Evolutionary conservation across 1,139 yeast species (phyloP).

Genomic region (Suhomyces choctaworum): DNA sequence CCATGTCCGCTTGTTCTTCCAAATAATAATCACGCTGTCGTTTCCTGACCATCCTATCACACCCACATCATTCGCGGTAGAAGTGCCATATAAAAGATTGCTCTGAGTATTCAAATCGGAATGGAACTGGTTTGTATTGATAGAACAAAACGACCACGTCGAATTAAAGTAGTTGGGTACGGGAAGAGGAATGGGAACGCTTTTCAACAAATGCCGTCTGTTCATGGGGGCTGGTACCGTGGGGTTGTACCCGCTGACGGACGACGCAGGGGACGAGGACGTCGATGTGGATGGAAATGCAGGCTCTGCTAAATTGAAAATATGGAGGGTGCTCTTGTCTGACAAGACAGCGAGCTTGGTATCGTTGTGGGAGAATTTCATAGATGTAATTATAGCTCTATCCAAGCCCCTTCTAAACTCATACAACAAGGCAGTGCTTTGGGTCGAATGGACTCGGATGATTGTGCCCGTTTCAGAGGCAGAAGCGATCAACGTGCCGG

Average conservation of each 20-base stretch:
- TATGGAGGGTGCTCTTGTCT: conserved; percentile 86
- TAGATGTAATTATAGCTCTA: conserved; percentile 74
- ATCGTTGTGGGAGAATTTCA: conserved; percentile 80
- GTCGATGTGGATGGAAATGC: conserved; percentile 9
- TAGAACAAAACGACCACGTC: conserved; percentile 85
- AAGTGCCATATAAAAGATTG: conserved; percentile 9
- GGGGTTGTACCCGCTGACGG: conserved; percentile 6
- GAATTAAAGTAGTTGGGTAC: conserved; percentile 77
- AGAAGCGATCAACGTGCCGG: conserved; percentile 82
- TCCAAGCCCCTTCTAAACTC: conserved; percentile 92
- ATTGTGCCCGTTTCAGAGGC: conserved; percentile 89
- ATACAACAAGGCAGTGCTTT: conserved; percentile 67
- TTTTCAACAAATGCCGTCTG: conserved; percentile 67
- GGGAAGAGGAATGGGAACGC: conserved; percentile 60
- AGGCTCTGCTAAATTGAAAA: conserved; percentile 53
- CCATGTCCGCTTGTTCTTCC: conserved; percentile 78
- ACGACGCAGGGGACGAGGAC: conserved; percentile 4
- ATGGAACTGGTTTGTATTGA: conserved; percentile 57
- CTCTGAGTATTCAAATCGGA: conserved; percentile 23
- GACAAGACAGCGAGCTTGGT: conserved; percentile 78
- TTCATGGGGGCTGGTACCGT: conserved; percentile 41
- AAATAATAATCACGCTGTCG: conserved; percentile 63
- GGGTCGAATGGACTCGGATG: conserved; percentile 74
- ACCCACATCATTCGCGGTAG: conserved; percentile 53
- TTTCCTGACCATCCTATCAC: conserved; percentile 79